These are phyloP conservation scores for Lichtheimia ornata DNA, from an alignment of 371 early-diverging fungal species.

Conservation along the genomic window DNA sequence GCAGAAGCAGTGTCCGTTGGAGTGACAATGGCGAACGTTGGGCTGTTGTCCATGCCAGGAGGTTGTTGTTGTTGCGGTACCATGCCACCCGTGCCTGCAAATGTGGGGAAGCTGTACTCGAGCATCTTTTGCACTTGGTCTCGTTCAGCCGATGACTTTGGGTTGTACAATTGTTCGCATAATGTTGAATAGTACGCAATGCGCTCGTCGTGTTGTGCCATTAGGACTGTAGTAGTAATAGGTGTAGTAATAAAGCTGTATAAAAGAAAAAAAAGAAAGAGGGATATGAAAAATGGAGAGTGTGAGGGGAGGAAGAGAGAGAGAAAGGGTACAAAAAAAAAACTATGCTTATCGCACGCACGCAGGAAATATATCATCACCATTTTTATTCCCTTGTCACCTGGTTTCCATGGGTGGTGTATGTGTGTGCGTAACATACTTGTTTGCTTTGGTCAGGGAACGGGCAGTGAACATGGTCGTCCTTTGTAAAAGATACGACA, in stretches of 20 bases:
- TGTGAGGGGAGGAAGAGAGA: neutral
- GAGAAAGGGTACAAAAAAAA: too few species aligned
- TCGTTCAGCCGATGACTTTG: conserved; percentile 60
- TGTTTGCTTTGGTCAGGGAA: too few species aligned
- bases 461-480: too few species aligned
- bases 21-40: conserved; percentile 51
- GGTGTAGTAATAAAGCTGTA: neutral
- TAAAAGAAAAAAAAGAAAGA: neutral
- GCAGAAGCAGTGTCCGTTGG: conserved; percentile 72
- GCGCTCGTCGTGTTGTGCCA: conserved; percentile 31
- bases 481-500: too few species aligned
- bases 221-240: neutral
- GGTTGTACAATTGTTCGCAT: conserved; percentile 61
- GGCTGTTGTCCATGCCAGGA: conserved; percentile 37
- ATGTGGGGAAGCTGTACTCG: conserved; percentile 82
- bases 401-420: too few species aligned
- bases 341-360: neutral
- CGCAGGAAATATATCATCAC: too few species aligned
- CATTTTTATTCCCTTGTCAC: too few species aligned
- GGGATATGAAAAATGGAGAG: neutral
- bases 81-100: conserved; percentile 56
- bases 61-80: conserved; percentile 22
- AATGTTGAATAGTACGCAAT: conserved; percentile 36
- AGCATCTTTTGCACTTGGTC: conserved; percentile 72
- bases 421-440: too few species aligned